phyloP scores from a whole-genome alignment of 139 green algal species.

The Bryopsis sp. region DNA sequence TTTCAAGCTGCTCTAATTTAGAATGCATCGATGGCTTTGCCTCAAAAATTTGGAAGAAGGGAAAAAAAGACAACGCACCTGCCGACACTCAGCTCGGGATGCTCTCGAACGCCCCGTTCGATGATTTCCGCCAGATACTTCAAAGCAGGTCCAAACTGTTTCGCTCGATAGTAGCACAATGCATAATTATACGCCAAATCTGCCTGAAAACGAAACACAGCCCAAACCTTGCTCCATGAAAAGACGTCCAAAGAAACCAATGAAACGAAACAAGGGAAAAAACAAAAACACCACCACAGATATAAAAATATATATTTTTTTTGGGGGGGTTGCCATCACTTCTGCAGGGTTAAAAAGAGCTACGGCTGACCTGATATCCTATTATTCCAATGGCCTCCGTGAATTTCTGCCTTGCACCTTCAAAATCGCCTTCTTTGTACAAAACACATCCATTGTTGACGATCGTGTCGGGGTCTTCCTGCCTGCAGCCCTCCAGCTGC shows the following conservation, averaged over 20 bases:
- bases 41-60: no score
- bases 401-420: conserved; percentile 52
- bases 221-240: neutral
- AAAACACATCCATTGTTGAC: conserved; percentile 61
- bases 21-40: no score
- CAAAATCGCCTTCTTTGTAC: conserved; percentile 61
- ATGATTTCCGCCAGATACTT: conserved; percentile 76
- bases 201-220: conserved; percentile 24
- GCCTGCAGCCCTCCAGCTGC: conserved; percentile 49
- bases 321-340: no score
- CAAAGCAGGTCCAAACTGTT: conserved; percentile 63
- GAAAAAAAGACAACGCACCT: conserved; percentile 27
- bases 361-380: conserved; percentile 22
- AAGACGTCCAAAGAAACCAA: no score
- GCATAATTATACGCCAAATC: conserved; percentile 75
- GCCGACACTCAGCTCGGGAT: conserved; percentile 77
- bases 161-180: conserved; percentile 70
- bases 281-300: no score
- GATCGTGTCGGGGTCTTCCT: conserved; percentile 41
- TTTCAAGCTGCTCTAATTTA: no score
- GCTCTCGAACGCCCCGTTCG: conserved; percentile 62
- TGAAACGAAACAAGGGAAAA: no score
- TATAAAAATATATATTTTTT: no score
- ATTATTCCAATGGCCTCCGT: conserved; percentile 36
- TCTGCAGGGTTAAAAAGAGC: no score